phyloP scores from a whole-genome alignment of 2,329 filamentous ascomycete genomes.

The Aspergillus melleus region DNA sequence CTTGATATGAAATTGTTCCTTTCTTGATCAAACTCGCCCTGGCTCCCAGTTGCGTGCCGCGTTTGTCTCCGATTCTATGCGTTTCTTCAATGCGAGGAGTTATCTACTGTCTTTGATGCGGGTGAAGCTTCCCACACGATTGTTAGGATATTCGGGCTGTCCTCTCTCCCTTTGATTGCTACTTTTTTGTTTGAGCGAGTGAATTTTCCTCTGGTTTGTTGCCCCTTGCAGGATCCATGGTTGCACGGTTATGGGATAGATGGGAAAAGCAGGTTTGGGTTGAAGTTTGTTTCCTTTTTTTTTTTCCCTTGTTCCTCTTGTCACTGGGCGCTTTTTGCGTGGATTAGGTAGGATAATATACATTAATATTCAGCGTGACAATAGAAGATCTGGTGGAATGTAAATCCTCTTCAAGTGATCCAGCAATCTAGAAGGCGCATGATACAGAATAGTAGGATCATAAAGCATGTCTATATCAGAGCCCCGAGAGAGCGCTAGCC shows the following conservation, averaged over 20 bases:
- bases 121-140: background rate
- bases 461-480: too few relatives aligned
- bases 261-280: slow-evolving; percentile 3
- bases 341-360: too few relatives aligned
- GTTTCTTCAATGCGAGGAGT: background rate
- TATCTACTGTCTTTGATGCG: background rate
- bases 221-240: background rate
- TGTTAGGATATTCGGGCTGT: background rate
- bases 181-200: background rate
- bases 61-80: too few relatives aligned
- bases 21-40: background rate
- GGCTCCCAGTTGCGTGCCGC: too few relatives aligned
- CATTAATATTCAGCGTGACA: too few relatives aligned
- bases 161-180: background rate
- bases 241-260: background rate
- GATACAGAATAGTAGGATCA: too few relatives aligned
- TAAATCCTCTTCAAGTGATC: too few relatives aligned
- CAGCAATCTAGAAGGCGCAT: too few relatives aligned
- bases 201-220: background rate
- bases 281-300: background rate
- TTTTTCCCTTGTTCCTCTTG: background rate
- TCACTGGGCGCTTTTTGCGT: too few relatives aligned
- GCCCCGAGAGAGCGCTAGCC: background rate
- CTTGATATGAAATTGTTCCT: background rate
- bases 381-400: too few relatives aligned